Evolutionary conservation across 108 stramenopile genomes (phyloP), one percentile per base, ranked within the genome.

Genomic region (Nitzschia sp.): DNA sequence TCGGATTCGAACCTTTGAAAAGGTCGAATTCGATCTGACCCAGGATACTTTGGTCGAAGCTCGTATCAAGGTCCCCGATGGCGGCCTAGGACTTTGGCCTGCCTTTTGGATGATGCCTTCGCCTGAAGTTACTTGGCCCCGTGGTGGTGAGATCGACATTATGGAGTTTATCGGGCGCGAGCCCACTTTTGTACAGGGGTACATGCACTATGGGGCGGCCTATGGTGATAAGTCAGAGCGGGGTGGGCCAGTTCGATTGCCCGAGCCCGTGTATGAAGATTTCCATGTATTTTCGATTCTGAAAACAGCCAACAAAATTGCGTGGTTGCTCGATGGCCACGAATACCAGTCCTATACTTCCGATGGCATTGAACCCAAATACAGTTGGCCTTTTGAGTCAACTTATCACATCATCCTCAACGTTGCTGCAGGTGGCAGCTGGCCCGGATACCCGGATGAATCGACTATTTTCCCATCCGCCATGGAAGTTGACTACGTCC

Each of bases 91-190:
- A 28, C 57, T 76, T 4, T 76, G 74, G 80, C 71, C 75, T 31
- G 85, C 85, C 11, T 68, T 88, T 64, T 85, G 85, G 85, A 81
- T 86, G 60, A 80, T 85, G 25, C 87, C 87, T 3, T 70, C 78
- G 42, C 42, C 79, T 36, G 71, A 82, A 47, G 62, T 32, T 13
- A 73, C 76, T 49, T 81, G 83, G 35, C 59, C 69, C 9, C 51
- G 62, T n/a, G 79, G 78, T 15, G 86, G 86, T 25, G 87, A 85
- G 51, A 83, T 88, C 71, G 87, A 88, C 72, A 63, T 88, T 24
- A 70, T 85, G 84, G 87, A 85, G 47, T 45, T 71, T 49, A 70
- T 70, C 36, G 84, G 84, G 53, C 78, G 78, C 48, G 70, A 79
- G 45, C 60, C 59, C 21, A 71, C 65, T 32, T 64, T 62, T 6